phyloP scores from a whole-genome alignment of 768 basidiomycete genomes.

The Trametes cinnabarina region DNA sequence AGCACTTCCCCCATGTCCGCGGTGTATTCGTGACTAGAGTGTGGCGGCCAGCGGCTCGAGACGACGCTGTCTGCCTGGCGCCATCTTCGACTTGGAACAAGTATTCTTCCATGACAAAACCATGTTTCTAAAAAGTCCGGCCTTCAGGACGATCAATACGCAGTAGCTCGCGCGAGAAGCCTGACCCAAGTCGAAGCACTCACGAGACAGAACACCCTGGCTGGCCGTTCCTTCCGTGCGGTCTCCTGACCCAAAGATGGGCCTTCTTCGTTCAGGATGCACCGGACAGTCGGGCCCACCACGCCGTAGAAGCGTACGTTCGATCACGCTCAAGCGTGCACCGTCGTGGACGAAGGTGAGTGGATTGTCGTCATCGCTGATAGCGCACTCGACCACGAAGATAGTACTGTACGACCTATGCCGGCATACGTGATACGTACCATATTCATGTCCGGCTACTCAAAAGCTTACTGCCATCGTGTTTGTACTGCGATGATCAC shows the following conservation, averaged over 20 bases:
- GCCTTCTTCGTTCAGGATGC: not conserved
- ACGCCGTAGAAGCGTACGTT: too few relatives aligned
- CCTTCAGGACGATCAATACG: constrained; percentile 5
- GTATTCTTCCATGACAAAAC: constrained; percentile 3
- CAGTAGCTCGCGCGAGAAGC: not conserved
- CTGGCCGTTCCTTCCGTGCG: not conserved
- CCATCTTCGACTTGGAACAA: not conserved
- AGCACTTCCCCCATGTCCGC: not conserved
- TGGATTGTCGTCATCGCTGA: too few relatives aligned
- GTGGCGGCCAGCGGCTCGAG: not conserved
- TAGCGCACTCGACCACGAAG: too few relatives aligned
- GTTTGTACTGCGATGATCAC: too few relatives aligned
- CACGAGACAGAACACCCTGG: not conserved
- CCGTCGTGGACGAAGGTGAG: too few relatives aligned
- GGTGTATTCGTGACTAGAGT: too few relatives aligned
- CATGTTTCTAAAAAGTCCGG: constrained; percentile 2
- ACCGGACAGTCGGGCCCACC: not conserved
- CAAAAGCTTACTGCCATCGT: too few relatives aligned
- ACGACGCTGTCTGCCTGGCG: not conserved
- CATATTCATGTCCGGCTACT: not conserved
- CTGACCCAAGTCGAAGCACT: not conserved
- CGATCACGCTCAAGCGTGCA: too few relatives aligned
- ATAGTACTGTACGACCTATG: not conserved
- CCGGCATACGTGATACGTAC: not conserved
- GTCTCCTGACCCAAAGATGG: not conserved